Evolutionary conservation across 2,329 filamentous ascomycete species (phyloP), one percentile per base, ranked within the genome.

Genomic region (Calonectria henricotiae): DNA sequence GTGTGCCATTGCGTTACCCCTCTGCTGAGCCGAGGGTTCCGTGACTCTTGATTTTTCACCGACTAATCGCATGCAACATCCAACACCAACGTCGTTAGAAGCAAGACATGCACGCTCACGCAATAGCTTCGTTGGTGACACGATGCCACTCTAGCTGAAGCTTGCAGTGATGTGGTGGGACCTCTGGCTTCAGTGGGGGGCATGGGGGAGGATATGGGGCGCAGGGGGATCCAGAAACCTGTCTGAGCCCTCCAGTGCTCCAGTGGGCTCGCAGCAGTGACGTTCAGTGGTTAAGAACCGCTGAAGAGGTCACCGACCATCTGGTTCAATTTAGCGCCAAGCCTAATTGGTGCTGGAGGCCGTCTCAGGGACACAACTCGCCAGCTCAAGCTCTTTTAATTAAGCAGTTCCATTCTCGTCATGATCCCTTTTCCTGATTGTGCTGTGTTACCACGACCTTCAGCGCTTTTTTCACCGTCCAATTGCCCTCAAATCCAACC

Each of bases 321-420:
- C 70, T 78, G 74, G 72, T 54, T 69, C 61, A 63, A 68, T 58
- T 68, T 69, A 37, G 58, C 73, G 70, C 75, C 75, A 76, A 75
- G 74, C 66, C 73, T 63, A 74, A 67, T 76, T 12, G 60, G 51
- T 32, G 23, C 39, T 62, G 67, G 55, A 49, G 30, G 67, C 51
- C 62, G 51, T 68, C 30, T 54, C 23, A 41, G 43, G 64, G 35
- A 47, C 32, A 27, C 9, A 51, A 43, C 12, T 27, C 32, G 54
- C 62, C 62, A 62, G 67, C 54, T 47, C 55, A 61, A 60, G 54
- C 15, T 41, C 43, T 17, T 61, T 49, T 55, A 49, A 64, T 63
- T 41, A 47, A 51, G 58, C 27, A 35, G 51, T 62, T 47, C 13
- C 35, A 25, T 27, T 58, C 51, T 60, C 43, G 55, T 69, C 66